Evolutionary conservation across 1,139 yeast genomes (phyloP).

Genomic region (Lodderomyces beijingensis): DNA sequence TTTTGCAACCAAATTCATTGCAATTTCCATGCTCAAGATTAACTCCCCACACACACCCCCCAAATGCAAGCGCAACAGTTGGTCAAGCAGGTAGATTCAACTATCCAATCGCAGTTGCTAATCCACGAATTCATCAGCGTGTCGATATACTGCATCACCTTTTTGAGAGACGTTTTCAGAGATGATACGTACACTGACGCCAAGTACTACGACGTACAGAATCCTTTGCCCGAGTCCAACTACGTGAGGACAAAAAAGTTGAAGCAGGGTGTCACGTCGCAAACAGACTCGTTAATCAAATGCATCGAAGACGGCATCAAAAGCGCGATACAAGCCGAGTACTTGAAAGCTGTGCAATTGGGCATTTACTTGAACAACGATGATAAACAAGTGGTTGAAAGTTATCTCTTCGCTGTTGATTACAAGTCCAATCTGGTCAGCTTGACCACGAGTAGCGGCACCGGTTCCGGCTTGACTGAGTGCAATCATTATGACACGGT

Average conservation of each 20-base stretch:
- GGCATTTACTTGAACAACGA: conserved; percentile 38
- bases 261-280: conserved; percentile 32
- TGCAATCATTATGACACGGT: conserved; percentile 15
- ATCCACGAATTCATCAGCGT: conserved; percentile 41
- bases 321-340: conserved; percentile 37
- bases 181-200: conserved; percentile 45
- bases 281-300: conserved; percentile 25
- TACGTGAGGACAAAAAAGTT: conserved; percentile 43
- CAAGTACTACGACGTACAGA: conserved; percentile 27
- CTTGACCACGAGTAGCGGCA: not conserved
- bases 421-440: conserved; percentile 20
- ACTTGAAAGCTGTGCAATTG: conserved; percentile 42
- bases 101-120: conserved; percentile 34
- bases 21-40: too few relatives aligned
- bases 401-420: conserved; percentile 44
- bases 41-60: not conserved
- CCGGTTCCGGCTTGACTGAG: not conserved
- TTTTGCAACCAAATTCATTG: too few relatives aligned
- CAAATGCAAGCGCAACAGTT: conserved; percentile 14
- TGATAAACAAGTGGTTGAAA: conserved; percentile 35
- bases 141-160: conserved; percentile 51
- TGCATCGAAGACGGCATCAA: conserved; percentile 51
- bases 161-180: conserved; percentile 46
- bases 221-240: conserved; percentile 11
- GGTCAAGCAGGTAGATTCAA: conserved; percentile 14